These are phyloP conservation scores for Fragilariopsis cylindrus DNA, from an alignment of 108 stramenopile genomes.

Conservation along the genomic window DNA sequence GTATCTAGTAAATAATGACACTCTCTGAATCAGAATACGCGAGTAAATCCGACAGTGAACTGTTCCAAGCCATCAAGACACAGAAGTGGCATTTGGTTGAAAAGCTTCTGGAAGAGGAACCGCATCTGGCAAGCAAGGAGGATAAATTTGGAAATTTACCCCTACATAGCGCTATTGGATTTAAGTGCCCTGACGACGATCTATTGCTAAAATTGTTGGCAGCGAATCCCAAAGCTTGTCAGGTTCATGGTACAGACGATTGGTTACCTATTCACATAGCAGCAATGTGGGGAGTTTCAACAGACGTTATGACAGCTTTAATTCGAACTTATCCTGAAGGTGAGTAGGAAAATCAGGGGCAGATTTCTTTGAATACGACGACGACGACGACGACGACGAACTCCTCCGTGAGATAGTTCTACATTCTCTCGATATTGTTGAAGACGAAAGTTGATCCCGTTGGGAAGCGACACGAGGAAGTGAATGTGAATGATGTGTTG, in stretches of 20 bases:
- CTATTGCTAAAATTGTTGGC: slow-evolving; percentile 47
- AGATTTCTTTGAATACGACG: too few relatives aligned
- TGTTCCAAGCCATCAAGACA: slow-evolving; percentile 19
- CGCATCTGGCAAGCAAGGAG: not conserved
- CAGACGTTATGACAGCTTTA: slow-evolving; percentile 35
- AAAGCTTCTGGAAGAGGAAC: slow-evolving; percentile 1
- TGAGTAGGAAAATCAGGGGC: too few relatives aligned
- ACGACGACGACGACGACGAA: too few relatives aligned
- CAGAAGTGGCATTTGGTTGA: slow-evolving; percentile 13
- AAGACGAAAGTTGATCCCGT: too few relatives aligned
- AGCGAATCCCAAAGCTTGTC: slow-evolving; percentile 49
- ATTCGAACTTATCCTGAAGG: slow-evolving; percentile 31
- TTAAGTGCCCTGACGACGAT: slow-evolving; percentile 59
- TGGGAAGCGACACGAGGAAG: too few relatives aligned
- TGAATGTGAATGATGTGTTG: too few relatives aligned
- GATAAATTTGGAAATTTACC: slow-evolving; percentile 41
- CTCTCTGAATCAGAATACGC: slow-evolving; percentile 14
- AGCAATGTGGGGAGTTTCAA: slow-evolving; percentile 47
- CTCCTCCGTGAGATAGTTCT: too few relatives aligned
- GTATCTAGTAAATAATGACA: slow-evolving; percentile 11
- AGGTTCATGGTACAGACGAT: slow-evolving; percentile 53
- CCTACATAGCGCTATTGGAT: slow-evolving; percentile 60
- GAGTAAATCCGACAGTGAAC: slow-evolving; percentile 11
- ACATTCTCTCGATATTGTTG: too few relatives aligned
- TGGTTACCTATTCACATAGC: slow-evolving; percentile 66